Conservation (phyloP, 2,329 filamentous ascomycete genomes). For the Myriangium duriaei region DNA sequence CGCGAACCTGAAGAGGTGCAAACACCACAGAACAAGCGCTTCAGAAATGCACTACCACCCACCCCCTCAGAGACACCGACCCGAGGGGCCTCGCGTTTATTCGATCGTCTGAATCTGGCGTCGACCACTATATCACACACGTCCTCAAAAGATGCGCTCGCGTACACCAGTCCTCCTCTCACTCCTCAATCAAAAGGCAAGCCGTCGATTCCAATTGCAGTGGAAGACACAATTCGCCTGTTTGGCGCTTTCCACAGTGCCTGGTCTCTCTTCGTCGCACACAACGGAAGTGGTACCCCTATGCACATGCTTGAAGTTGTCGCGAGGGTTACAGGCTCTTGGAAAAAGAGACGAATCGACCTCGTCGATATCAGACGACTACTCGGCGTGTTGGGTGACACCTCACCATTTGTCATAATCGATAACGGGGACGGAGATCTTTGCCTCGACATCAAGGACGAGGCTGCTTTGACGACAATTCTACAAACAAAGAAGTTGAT, state of each 20-base stretch:
- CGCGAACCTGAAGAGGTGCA: conserved; percentile 10
- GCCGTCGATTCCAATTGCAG: conserved; percentile 25
- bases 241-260: conserved; percentile 37
- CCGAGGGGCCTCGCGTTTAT: conserved; percentile 21
- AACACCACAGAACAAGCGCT: conserved; percentile 22
- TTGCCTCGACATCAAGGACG: conserved; percentile 26
- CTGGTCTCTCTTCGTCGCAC: conserved; percentile 37
- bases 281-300: conserved; percentile 35
- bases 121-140: conserved; percentile 14
- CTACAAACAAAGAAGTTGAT: conserved; percentile 36
- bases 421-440: conserved; percentile 32
- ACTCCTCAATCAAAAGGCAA: conserved; percentile 14
- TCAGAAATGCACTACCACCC: conserved; percentile 19
- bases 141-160: conserved; percentile 13
- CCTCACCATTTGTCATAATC: conserved; percentile 24
- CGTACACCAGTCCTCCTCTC: conserved; percentile 22
- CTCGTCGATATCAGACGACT: conserved; percentile 34
- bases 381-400: conserved; percentile 26
- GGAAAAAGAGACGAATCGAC: conserved; percentile 34
- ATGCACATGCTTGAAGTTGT: conserved; percentile 29
- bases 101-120: conserved; percentile 23
- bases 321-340: conserved; percentile 30
- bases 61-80: conserved; percentile 24
- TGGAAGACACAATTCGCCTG: conserved; percentile 32
- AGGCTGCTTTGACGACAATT: conserved; percentile 18